Base-by-base conservation (phyloP, 139 green algal genomes). In the Mesostigma viride region DNA sequence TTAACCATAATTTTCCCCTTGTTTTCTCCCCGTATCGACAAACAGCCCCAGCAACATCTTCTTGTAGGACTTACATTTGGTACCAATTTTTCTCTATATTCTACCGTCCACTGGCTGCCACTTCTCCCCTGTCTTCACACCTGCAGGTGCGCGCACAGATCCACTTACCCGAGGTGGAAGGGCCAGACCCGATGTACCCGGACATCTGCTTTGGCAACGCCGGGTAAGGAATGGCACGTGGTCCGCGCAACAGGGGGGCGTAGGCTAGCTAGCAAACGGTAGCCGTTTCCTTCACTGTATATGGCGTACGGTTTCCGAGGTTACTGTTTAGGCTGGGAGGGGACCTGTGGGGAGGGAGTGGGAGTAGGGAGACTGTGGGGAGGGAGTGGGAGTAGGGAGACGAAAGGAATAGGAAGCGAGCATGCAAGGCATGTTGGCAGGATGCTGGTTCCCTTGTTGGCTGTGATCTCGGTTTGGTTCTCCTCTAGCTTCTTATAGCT, bases 171-270 rank as follows among this genome's bases (percentile, higher is more conserved):
- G 22, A 31, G 6, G 64, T 79, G 8, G 26, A 57, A 1, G 76
- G 76, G 2, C 67, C 71, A 8, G 76, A 82, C 27, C 46, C 78
- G 64, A 86, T 90, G 76, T 96, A 87, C 65, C 76, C 86, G 11
- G 90, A 96, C 76, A 82, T 91, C 51, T 96, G 90, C 72, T 96
- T 84, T 69, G 77, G 75, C 1, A 72, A 72, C 1, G 87, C 77
- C 0, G 80, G 80, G 0, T 68, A 81, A 6, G 36, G 75, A n/a
- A n/a, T n/a, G n/a, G n/a, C n/a, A n/a, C n/a, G n/a, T n/a, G n/a
- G n/a, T n/a, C n/a, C n/a, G n/a, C n/a, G n/a, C n/a, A n/a, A n/a
- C n/a, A n/a, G n/a, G n/a, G n/a, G n/a, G n/a, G n/a, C n/a, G n/a
- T n/a, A n/a, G n/a, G n/a, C n/a, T n/a, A n/a, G n/a, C n/a, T n/a